These are phyloP conservation scores for Nemania sp. DNA, from an alignment of 2,329 filamentous ascomycete genomes.

Conservation along the genomic window DNA sequence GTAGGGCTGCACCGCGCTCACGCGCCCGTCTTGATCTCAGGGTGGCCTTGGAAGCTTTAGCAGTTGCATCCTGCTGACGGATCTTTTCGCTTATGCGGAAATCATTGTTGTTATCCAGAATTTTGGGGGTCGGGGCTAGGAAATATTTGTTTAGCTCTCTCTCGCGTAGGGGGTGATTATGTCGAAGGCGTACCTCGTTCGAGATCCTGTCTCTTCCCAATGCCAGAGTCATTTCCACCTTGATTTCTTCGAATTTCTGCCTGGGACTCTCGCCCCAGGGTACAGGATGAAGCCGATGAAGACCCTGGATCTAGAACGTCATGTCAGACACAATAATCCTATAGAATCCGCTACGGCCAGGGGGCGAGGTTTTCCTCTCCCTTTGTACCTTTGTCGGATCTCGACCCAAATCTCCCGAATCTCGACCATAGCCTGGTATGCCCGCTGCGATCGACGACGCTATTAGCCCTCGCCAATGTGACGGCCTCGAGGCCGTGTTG, in stretches of 20 bases:
- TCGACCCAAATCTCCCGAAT: slow-evolving; percentile 38
- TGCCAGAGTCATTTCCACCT: background rate
- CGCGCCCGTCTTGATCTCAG: slow-evolving; percentile 6
- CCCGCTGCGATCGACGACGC: slow-evolving; percentile 47
- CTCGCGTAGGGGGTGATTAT: background rate
- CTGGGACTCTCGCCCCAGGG: background rate
- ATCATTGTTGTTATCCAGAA: slow-evolving; percentile 36
- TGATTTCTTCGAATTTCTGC: background rate
- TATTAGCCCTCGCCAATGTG: slow-evolving; percentile 48
- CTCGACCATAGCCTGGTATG: slow-evolving; percentile 40
- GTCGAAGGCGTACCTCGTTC: slow-evolving; percentile 4
- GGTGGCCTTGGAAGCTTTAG: background rate
- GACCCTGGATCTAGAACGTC: background rate
- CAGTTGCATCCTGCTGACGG: slow-evolving; percentile 24
- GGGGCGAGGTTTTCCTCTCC: background rate
- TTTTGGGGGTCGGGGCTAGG: slow-evolving; percentile 25
- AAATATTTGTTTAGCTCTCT: slow-evolving; percentile 7
- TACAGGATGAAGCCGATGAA: background rate
- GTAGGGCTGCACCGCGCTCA: background rate
- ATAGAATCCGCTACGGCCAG: background rate
- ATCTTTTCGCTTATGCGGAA: slow-evolving; percentile 36
- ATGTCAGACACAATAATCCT: background rate
- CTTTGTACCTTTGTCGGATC: slow-evolving; percentile 19
- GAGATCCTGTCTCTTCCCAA: background rate
- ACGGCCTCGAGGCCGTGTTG: slow-evolving; percentile 51